Percentiles rank a stretch among this genome's conserved stretches.
These are phyloP conservation scores for Torulaspora gathmanii DNA, from an alignment of 805 yeast species.

Conservation along the genomic window DNA sequence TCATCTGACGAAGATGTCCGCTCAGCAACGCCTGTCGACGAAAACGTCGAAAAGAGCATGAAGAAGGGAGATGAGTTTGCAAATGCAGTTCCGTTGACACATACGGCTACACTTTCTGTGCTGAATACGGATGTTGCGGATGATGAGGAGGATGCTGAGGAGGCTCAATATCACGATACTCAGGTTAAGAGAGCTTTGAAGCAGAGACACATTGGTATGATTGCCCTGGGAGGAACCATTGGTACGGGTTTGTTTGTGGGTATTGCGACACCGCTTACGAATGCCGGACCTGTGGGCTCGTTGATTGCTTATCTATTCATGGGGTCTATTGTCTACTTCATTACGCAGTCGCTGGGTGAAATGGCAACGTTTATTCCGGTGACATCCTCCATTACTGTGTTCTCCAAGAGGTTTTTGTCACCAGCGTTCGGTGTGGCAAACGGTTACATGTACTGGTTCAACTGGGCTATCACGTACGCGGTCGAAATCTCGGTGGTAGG, in stretches of 20 bases:
- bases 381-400: constrained; percentile 56
- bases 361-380: constrained; percentile 73
- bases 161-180: constrained; percentile 35
- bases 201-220: constrained; percentile 64
- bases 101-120: constrained; percentile 1
- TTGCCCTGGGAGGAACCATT: constrained; percentile 69
- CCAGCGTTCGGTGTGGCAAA: constrained; percentile 64
- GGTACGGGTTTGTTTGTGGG: constrained; percentile 69
- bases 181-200: constrained; percentile 54
- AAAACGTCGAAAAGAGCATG: not conserved
- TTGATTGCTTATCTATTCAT: constrained; percentile 58
- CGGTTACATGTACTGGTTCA: constrained; percentile 68
- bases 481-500: constrained; percentile 55
- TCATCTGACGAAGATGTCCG: not conserved
- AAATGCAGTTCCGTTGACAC: not conserved
- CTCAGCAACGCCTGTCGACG: not conserved
- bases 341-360: constrained; percentile 65
- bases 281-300: constrained; percentile 63
- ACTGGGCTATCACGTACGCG: constrained; percentile 68
- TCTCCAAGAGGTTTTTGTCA: constrained; percentile 57
- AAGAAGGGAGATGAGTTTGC: not conserved
- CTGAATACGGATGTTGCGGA: not conserved
- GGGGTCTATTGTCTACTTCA: constrained; percentile 55
- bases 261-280: constrained; percentile 48
- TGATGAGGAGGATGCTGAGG: constrained; percentile 25